Evolutionary conservation across 2,329 filamentous ascomycete genomes (phyloP).

Genomic region (Balansia obtecta): DNA sequence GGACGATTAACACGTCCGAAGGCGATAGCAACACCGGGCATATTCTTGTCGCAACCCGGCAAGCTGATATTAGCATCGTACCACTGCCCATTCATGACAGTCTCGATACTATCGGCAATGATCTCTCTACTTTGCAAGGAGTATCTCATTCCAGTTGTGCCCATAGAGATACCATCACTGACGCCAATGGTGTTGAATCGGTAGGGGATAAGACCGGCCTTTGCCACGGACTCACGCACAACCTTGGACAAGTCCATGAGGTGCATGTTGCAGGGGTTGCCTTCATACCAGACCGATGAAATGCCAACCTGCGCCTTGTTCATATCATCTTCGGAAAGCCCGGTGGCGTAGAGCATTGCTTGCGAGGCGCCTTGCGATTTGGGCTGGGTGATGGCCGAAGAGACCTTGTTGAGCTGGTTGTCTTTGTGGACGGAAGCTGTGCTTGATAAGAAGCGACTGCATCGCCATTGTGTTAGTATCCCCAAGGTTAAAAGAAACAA

Average conservation of each 20-base stretch:
- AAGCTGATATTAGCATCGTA: constrained; percentile 96
- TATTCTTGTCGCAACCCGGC: constrained; percentile 98
- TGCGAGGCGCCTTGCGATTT: constrained; percentile 98
- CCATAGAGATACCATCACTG: constrained; percentile 96
- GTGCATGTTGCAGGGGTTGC: constrained; percentile 99
- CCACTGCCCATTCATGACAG: constrained; percentile 97
- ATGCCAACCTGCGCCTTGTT: constrained; percentile 96
- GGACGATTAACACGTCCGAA: constrained; percentile 93
- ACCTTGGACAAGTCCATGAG: constrained; percentile 76
- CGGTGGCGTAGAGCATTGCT: constrained; percentile 97
- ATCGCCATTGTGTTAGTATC: neutral
- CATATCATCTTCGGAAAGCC: constrained; percentile 75
- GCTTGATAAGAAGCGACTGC: constrained; percentile 37
- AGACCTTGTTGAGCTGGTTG: constrained; percentile 69
- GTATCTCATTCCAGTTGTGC: constrained; percentile 92
- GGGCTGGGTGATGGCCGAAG: constrained; percentile 78
- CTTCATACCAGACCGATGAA: constrained; percentile 94
- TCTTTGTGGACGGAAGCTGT: constrained; percentile 36
- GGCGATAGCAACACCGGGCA: constrained; percentile 85
- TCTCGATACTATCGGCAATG: constrained; percentile 97
- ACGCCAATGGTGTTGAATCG: constrained; percentile 99
- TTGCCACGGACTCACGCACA: constrained; percentile 48
- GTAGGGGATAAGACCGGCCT: constrained; percentile 77
- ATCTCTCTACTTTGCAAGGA: constrained; percentile 89
- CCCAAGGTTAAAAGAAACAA: neutral